Evolutionary conservation across 257 asterid species (phyloP).

Genomic region (Petrea volubilis): DNA sequence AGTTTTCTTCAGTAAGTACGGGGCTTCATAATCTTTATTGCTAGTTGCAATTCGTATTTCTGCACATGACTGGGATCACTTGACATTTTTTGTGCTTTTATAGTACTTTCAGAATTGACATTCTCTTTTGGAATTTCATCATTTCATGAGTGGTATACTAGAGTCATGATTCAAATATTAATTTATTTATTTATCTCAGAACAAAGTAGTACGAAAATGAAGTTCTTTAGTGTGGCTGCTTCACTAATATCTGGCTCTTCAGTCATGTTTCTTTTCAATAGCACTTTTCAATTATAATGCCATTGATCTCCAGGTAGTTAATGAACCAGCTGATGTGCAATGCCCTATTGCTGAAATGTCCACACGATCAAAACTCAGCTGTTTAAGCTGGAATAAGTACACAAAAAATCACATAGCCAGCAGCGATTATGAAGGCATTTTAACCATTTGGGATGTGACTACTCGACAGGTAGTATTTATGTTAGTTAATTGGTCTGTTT

Average conservation of each 20-base stretch:
- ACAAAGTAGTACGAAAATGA: not conserved
- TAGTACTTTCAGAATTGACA: not conserved
- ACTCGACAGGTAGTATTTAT: constrained; percentile 70
- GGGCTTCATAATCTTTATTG: not conserved
- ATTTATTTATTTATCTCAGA: not conserved
- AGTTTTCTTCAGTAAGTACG: constrained; percentile 60
- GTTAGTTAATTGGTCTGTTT: constrained; percentile 11
- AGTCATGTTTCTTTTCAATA: not conserved
- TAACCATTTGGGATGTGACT: constrained; percentile 89
- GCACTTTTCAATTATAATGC: not conserved
- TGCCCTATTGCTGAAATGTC: constrained; percentile 85
- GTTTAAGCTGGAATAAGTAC: constrained; percentile 90
- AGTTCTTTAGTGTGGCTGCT: not conserved
- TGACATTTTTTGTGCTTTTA: not conserved
- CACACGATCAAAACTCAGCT: constrained; percentile 79
- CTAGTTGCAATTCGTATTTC: not conserved
- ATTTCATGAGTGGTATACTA: not conserved
- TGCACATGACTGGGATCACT: not conserved
- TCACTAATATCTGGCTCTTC: not conserved
- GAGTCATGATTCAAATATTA: not conserved
- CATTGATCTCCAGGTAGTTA: constrained; percentile 57
- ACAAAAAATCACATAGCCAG: constrained; percentile 76
- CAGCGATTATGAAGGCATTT: constrained; percentile 90
- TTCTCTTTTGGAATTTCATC: not conserved
- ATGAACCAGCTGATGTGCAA: constrained; percentile 68